Base-by-base conservation (phyloP, 1,284 basidiomycete species). In the Cutaneotrichosporon spelunceum region DNA sequence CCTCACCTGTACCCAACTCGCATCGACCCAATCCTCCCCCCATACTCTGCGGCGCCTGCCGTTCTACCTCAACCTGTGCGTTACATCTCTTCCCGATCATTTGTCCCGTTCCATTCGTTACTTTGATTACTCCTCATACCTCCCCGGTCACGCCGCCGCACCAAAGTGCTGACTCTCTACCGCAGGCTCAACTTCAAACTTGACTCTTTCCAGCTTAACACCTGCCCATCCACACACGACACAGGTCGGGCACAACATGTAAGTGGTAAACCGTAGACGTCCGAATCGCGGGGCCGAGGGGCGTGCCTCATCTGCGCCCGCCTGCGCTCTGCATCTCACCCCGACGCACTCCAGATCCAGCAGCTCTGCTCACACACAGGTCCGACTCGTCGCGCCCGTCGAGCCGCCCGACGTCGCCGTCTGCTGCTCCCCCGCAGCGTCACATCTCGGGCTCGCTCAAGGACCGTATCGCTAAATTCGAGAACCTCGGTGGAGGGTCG, bases 381-480 rank as follows among this genome's bases (percentile, higher is more conserved):
- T 56, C 64, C 24, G 64, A 65, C 29, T 59, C 58, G 44, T 57
- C 56, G 47, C 45, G 56, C 9, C 16, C 56, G 30, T 53, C 52
- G 30, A 53, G 52, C 33, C 24, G 27, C 8, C 39, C 39, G 48
- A 49, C 48, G 48, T 66, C 53, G 23, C 59, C 63, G 16, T 26
- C 14, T 19, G 45, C 33, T n/a, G 60, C 47, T 57, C 70, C 64
- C 36, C 63, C 59, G 7, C 53, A 60, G 24, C 71, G 74, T 7
- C 57, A 69, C 49, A 72, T 78, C 9, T 73, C 73, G 21, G 72
- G 74, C 45, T 75, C 74, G 3, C 71, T 79, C 55, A 73, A 73
- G 66, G 78, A 79, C 60, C 72, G 78, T 33, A 79, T 79, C 47
- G 78, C 78, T 16, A 74, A 72, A 60, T 79, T 79, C 65, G 74